Evolutionary conservation across 2,329 filamentous ascomycete genomes (phyloP).

Genomic region (Xylariaceae sp.): DNA sequence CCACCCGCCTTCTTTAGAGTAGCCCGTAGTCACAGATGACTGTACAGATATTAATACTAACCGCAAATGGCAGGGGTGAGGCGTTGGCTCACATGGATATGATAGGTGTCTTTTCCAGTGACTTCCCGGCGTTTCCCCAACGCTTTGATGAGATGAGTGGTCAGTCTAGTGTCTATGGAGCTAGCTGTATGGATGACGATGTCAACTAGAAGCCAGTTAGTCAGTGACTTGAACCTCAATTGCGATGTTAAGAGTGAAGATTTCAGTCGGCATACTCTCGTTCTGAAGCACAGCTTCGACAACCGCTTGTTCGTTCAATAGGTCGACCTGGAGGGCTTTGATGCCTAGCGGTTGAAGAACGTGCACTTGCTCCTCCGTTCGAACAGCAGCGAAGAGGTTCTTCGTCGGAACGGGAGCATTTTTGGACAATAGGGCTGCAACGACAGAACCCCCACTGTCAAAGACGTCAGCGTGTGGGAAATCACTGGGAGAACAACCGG

Average conservation of each 20-base stretch:
- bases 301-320: conserved; percentile 38
- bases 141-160: conserved; percentile 42
- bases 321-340: conserved; percentile 42
- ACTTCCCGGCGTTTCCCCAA: conserved; percentile 41
- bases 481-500: not conserved
- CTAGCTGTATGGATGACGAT: conserved; percentile 47
- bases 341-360: conserved; percentile 42
- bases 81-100: conserved; percentile 43
- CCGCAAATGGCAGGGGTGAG: not conserved
- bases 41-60: conserved; percentile 10
- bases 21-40: conserved; percentile 41
- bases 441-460: conserved; percentile 43
- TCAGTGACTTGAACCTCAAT: conserved; percentile 23
- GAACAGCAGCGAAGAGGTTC: conserved; percentile 43
- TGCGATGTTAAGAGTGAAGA: not conserved
- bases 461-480: not conserved
- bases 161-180: conserved; percentile 37
- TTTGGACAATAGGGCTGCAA: conserved; percentile 42
- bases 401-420: conserved; percentile 32
- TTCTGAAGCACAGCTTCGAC: conserved; percentile 24
- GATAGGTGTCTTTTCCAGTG: conserved; percentile 39
- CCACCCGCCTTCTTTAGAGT: conserved; percentile 42
- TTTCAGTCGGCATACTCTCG: conserved; percentile 19
- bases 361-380: conserved; percentile 44
- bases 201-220: conserved; percentile 39